Evolutionary conservation across 2,329 filamentous ascomycete species (phyloP), one percentile per base, ranked within the genome.

Genomic region (Myriosclerotinia curreyana): DNA sequence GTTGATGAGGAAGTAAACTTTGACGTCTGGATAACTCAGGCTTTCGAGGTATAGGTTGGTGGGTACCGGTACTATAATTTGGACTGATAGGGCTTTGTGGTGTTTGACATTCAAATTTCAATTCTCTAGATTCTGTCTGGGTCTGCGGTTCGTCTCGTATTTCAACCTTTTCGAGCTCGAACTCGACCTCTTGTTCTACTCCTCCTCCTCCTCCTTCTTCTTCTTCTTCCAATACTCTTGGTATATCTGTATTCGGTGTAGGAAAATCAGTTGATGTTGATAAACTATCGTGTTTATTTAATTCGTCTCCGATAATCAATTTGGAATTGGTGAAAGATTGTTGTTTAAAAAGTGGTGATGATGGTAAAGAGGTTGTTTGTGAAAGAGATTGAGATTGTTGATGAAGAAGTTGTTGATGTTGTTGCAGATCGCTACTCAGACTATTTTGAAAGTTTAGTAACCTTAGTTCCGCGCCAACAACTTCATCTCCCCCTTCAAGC

Each of bases 1-100:
- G 82, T 67, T 75, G 77, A 70, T 73, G 76, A 38, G 77, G 78
- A 22, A 82, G 71, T 54, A 82, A 74, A 67, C 79, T 81, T 71
- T 82, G 80, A 64, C 70, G 68, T 66, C 74, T 68, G 7, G 68
- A 55, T 15, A 71, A 64, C 40, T 71, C 72, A 15, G 72, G 72
- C 60, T 68, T 69, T 58, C 67, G 62, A 22, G 46, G 38, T 22
- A 48, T 53, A 31, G 49, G 49, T 48, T 61, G 55, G 25, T 44
- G 49, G n/a, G 50, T 31, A 34, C 15, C 36, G 31, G 22, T 61
- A 51, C n/a, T 51, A 11, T 28, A 28, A 20, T 28, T 48, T 12
- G 49, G n/a, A 46, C 17, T 65, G 63, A 55, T 38, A 51, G 66
- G 54, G 31, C 51, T 62, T 59, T 56, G 38, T 20, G 36, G 25